Percentiles rank a stretch among this genome's conserved stretches.
Evolutionary conservation across 2,329 filamentous ascomycete species (phyloP).

Genomic region (Xylaria sp.): DNA sequence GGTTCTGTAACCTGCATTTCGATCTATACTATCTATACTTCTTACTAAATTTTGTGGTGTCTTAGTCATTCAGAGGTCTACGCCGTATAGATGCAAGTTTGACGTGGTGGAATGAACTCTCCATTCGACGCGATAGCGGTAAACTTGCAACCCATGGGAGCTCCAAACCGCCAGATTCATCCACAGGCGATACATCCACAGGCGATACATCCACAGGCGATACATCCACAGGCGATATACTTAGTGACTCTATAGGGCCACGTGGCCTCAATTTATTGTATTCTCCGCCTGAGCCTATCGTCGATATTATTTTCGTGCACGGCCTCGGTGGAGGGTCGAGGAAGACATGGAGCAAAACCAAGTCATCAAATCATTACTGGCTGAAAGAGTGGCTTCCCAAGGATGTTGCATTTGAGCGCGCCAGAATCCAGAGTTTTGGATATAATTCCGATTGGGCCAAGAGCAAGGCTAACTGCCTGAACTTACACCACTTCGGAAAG

Average conservation of each 20-base stretch:
- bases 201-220: no score
- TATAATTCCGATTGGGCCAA: constrained; percentile 50
- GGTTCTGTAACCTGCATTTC: not conserved
- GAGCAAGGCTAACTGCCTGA: constrained; percentile 17
- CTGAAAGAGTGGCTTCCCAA: constrained; percentile 51
- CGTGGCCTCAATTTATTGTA: constrained; percentile 9
- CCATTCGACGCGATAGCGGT: not conserved
- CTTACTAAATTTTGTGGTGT: not conserved
- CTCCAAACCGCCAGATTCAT: not conserved
- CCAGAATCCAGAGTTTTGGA: constrained; percentile 48
- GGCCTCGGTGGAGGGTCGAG: constrained; percentile 17
- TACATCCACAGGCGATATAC: constrained; percentile 1
- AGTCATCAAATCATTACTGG: constrained; percentile 49
- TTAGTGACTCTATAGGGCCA: constrained; percentile 4
- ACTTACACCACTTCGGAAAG: constrained; percentile 18
- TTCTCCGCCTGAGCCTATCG: not conserved
- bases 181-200: not conserved
- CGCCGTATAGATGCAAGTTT: not conserved
- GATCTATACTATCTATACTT: not conserved
- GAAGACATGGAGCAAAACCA: constrained; percentile 26
- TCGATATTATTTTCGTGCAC: constrained; percentile 29
- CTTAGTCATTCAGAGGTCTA: constrained; percentile 6
- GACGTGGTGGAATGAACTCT: not conserved
- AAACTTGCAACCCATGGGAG: not conserved
- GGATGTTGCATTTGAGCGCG: constrained; percentile 44